Evolutionary conservation across 371 early-diverging fungal species (phyloP).

Genomic region (Mucor circinelloides): DNA sequence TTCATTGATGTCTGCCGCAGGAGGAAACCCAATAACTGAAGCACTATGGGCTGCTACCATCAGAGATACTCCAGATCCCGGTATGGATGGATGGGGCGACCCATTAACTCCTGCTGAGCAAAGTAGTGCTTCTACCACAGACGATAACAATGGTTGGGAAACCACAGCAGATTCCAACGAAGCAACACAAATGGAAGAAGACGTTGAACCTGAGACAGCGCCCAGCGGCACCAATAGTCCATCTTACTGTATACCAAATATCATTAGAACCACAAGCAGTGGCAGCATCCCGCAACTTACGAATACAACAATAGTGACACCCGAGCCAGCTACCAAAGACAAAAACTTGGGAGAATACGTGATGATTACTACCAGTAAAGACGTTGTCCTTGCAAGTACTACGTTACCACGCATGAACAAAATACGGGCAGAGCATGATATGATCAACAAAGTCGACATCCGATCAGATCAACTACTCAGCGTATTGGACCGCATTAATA

Average conservation of each 20-base stretch:
- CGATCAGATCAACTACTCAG: constrained; percentile 35
- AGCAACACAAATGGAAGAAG: not conserved
- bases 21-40: not conserved
- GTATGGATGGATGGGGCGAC: constrained; percentile 18
- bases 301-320: not conserved
- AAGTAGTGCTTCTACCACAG: not conserved
- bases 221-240: not conserved
- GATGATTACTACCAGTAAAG: constrained; percentile 38
- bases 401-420: constrained; percentile 28
- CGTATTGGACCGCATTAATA: constrained; percentile 39
- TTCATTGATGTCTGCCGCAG: not conserved
- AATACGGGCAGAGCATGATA: constrained; percentile 28
- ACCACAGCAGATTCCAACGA: not conserved
- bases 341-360: constrained; percentile 28
- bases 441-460: constrained; percentile 41
- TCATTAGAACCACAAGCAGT: not conserved
- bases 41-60: not conserved
- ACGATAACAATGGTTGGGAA: not conserved
- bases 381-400: constrained; percentile 29
- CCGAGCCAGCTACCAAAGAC: not conserved
- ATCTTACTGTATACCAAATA: constrained; percentile 7
- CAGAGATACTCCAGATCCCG: not conserved
- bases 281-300: not conserved
- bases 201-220: not conserved
- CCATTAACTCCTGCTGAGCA: not conserved